A percentile compares a stretch with the other conserved stretches of the same genome.
Evolutionary conservation across 768 basidiomycete species (phyloP).

Genomic region (Lentinus tigrinus): DNA sequence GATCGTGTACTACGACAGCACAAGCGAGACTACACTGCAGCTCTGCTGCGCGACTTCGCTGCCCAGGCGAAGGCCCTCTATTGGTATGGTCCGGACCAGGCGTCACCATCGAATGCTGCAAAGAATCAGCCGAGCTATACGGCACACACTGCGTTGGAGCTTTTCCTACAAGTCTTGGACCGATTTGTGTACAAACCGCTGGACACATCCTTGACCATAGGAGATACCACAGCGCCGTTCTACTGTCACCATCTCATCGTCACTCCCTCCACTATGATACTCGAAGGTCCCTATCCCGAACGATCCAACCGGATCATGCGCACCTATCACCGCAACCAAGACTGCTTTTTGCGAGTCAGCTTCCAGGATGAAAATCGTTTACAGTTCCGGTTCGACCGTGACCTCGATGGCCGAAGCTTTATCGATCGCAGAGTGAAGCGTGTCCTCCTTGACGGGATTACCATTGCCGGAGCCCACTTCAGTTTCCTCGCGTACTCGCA

Average conservation of each 20-base stretch:
- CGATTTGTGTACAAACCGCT: conserved; percentile 7
- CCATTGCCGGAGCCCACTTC: conserved; percentile 54
- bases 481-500: conserved; percentile 71
- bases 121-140: neutral
- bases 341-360: conserved; percentile 60
- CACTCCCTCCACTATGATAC: conserved; percentile 52
- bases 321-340: conserved; percentile 43
- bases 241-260: conserved; percentile 46
- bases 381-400: conserved; percentile 54
- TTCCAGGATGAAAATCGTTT: conserved; percentile 60
- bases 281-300: conserved; percentile 57
- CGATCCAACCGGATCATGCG: conserved; percentile 64
- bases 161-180: conserved; percentile 19
- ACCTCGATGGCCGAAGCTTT: conserved; percentile 52
- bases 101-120: neutral
- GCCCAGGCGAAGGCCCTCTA: conserved; percentile 20
- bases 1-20: conserved; percentile 27
- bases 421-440: conserved; percentile 47
- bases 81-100: conserved; percentile 20
- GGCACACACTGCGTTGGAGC: conserved; percentile 2
- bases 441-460: conserved; percentile 45
- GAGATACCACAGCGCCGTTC: conserved; percentile 34
- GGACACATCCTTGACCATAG: neutral
- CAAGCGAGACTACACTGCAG: conserved; percentile 36
- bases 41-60: conserved; percentile 42